phyloP scores from a whole-genome alignment of 352 stramenopile genomes.

The Phytophthora macrochlamydospora region DNA sequence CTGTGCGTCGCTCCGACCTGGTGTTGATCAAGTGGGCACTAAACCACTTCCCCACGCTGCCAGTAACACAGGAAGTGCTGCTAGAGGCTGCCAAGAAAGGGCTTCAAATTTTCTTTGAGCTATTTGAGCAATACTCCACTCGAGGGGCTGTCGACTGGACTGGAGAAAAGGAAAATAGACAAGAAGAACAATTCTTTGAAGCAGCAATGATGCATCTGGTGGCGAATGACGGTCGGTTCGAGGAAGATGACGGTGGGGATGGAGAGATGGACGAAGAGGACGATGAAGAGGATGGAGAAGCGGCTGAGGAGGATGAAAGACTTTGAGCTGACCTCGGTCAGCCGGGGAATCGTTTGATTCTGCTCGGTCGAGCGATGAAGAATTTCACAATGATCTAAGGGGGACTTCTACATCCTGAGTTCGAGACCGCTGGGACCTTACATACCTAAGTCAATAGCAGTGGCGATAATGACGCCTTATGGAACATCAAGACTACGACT shows the following conservation, averaged over 20 bases:
- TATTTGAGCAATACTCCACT: background rate
- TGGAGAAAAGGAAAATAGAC: background rate
- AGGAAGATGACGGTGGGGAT: background rate
- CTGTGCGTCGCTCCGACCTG: constrained; percentile 4
- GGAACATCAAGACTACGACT: background rate
- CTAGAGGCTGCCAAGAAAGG: background rate
- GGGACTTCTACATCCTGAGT: background rate
- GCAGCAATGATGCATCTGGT: background rate
- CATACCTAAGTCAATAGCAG: background rate
- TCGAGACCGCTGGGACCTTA: background rate
- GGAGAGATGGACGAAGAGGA: background rate
- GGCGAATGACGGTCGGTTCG: no score
- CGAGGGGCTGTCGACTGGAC: background rate
- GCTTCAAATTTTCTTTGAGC: background rate
- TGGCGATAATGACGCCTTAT: background rate
- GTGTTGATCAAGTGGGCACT: constrained; percentile 6
- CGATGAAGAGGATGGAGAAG: background rate
- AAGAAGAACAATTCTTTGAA: background rate
- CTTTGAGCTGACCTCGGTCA: background rate
- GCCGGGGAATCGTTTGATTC: background rate
- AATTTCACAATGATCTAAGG: background rate
- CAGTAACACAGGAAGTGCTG: constrained; percentile 86
- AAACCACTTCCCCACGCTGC: constrained; percentile 27
- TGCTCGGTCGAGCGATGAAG: background rate
- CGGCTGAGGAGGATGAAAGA: background rate